Conservation (phyloP, 306 rosid genomes). For the apple (Malus domestica) region DNA sequence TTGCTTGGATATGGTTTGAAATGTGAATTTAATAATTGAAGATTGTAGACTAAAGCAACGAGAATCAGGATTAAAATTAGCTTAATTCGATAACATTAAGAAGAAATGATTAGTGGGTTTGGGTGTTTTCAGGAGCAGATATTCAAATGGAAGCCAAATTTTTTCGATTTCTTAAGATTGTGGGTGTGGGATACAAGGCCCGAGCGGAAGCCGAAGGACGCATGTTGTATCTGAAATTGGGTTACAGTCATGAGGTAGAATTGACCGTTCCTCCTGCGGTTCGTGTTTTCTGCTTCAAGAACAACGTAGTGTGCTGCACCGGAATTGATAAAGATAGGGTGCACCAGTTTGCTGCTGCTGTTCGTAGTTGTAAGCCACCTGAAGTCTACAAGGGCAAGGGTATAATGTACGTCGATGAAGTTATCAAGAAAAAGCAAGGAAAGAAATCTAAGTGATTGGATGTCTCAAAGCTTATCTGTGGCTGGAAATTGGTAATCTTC, state of each 20-base stretch:
- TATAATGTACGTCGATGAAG: constrained; percentile 73
- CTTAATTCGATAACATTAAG: background rate
- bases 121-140: background rate
- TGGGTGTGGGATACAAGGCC: constrained; percentile 90
- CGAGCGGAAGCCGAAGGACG: constrained; percentile 76
- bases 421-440: constrained; percentile 73
- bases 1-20: background rate
- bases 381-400: constrained; percentile 97
- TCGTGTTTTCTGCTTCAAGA: constrained; percentile 81
- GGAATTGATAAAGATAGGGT: constrained; percentile 82
- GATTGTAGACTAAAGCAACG: background rate
- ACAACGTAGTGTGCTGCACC: constrained; percentile 84
- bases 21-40: background rate
- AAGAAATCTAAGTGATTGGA: constrained; percentile 69
- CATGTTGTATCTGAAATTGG: constrained; percentile 65
- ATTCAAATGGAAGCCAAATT: constrained; percentile 56
- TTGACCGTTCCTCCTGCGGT: constrained; percentile 71
- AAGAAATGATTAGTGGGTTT: background rate
- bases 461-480: background rate
- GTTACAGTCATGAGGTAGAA: constrained; percentile 90
- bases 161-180: constrained; percentile 72
- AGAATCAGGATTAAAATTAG: background rate
- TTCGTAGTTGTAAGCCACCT: constrained; percentile 77
- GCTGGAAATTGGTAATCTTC: background rate
- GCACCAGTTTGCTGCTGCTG: constrained; percentile 78